A percentile compares a stretch with the other conserved stretches of the same genome.
Evolutionary conservation across 495 filamentous ascomycete genomes (phyloP).

Genomic region (Aspergillus olivimuriae): DNA sequence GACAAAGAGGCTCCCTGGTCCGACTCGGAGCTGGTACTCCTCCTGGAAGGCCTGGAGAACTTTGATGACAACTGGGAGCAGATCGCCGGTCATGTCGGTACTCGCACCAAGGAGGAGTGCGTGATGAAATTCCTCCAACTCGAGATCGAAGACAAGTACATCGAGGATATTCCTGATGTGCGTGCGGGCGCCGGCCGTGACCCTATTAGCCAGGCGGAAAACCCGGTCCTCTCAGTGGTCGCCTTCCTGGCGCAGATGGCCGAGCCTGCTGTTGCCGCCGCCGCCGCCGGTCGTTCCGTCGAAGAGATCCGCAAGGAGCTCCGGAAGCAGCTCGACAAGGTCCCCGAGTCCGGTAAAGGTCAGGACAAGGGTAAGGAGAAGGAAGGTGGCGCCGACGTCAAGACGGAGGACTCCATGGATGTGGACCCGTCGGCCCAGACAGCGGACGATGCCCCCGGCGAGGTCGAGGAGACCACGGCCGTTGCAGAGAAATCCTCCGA

Average conservation of each 20-base stretch:
- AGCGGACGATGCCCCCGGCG: constrained; percentile 21
- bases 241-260: constrained; percentile 85
- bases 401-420: constrained; percentile 64
- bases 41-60: constrained; percentile 84
- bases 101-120: constrained; percentile 90
- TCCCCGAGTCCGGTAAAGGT: constrained; percentile 21
- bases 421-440: constrained; percentile 49
- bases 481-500: constrained; percentile 21
- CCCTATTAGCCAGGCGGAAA: constrained; percentile 84
- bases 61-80: constrained; percentile 94
- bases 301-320: constrained; percentile 76
- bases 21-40: constrained; percentile 74
- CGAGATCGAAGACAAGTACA: constrained; percentile 84
- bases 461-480: constrained; percentile 16
- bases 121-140: constrained; percentile 90
- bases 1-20: constrained; percentile 85
- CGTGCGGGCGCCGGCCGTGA: constrained; percentile 66
- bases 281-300: constrained; percentile 77
- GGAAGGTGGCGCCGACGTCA: constrained; percentile 47
- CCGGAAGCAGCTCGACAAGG: constrained; percentile 64
- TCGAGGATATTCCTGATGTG: constrained; percentile 65
- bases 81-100: constrained; percentile 85
- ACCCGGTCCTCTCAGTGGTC: constrained; percentile 91
- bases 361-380: constrained; percentile 48
- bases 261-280: constrained; percentile 81